Base-by-base conservation (phyloP, 257 asterid genomes). In the Orobanche coerulescens region DNA sequence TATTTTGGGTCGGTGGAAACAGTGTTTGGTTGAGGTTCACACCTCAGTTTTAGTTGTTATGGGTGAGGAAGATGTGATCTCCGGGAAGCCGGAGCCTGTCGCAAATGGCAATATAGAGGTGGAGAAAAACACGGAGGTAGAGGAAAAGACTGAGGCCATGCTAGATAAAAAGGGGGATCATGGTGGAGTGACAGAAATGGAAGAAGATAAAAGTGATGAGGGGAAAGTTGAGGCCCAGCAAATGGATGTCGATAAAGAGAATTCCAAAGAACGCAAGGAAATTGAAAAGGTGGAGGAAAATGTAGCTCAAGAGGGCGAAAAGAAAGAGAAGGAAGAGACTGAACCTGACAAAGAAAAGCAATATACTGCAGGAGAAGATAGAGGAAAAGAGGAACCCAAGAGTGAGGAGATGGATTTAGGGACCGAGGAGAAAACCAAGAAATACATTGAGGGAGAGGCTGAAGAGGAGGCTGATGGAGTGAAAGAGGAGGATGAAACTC, bases 61-160 rank as follows among this genome's bases (percentile, higher is more conserved):
- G 96, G 94, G 82, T 40, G 89, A 75, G 77, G 86, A 63, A 64
- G 91, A 75, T 40, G 61, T 53, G 4, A 80, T 66, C 61, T 54
- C 84, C 18, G 87, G 80, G 59, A 77, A 66, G 60, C 54, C 61
- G 0, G 79, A 74, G 74, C 65, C 79, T 13, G 69, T 65, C 46
- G 75, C 67, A 33, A 83, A 83, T 72, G 90, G 78, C 20, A 69
- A 67, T 20, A 70, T 19, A 0, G 76, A 61, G 66, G 72, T 16
- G 6, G 73, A 68, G 34, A 14, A 64, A 25, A 51, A 68, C 55
- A 46, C 69, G 1, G 75, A 44, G 67, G 74, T 44, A 28, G 84
- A 73, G 65, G 73, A 40, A 36, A 75, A 42, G 43, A 44, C 44
- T 0, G 79, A 69, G 47, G 50, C 61, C 48, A 65, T 34, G 51